Percentiles rank a stretch among this genome's conserved stretches.
These are phyloP conservation scores for Linaria vulgaris DNA, from an alignment of 257 asterid genomes.

Conservation along the genomic window DNA sequence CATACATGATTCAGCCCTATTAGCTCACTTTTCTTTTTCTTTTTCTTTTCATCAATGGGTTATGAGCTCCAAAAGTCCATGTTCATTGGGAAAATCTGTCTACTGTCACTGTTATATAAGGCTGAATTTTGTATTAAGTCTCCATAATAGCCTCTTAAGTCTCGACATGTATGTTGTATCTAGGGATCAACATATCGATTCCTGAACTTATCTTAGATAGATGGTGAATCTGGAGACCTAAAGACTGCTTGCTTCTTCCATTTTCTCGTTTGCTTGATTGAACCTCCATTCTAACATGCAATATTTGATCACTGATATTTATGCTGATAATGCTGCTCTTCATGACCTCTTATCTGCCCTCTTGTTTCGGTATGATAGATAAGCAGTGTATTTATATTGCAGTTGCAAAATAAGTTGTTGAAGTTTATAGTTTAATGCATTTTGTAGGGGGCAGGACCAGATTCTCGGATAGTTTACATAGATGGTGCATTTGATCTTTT, in stretches of 20 bases:
- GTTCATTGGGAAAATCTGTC: conserved; percentile 1
- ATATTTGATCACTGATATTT: conserved; percentile 9
- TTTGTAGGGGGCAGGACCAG: conserved; percentile 86
- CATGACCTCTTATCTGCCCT: background rate
- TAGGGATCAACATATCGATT: no score
- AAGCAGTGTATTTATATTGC: conserved; percentile 16
- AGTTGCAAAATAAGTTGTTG: conserved; percentile 21
- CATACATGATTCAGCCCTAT: conserved; percentile 2
- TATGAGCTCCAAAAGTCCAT: conserved; percentile 4
- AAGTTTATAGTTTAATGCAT: conserved; percentile 21
- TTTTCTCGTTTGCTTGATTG: conserved; percentile 16
- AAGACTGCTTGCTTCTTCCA: conserved; percentile 20
- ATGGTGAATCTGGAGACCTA: background rate
- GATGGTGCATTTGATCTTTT: conserved; percentile 99
- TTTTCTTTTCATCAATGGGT: conserved; percentile 13
- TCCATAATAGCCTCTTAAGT: background rate
- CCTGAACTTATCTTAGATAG: conserved; percentile 12
- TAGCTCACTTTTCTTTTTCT: conserved; percentile 10
- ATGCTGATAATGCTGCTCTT: conserved; percentile 18
- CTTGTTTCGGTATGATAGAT: conserved; percentile 14
- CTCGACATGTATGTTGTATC: no score
- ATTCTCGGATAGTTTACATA: conserved; percentile 91
- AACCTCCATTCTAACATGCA: conserved; percentile 15
- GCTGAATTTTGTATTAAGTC: background rate
- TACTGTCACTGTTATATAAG: background rate